phyloP scores from a whole-genome alignment of 148 eudicot species.

The Spergularia marina region DNA sequence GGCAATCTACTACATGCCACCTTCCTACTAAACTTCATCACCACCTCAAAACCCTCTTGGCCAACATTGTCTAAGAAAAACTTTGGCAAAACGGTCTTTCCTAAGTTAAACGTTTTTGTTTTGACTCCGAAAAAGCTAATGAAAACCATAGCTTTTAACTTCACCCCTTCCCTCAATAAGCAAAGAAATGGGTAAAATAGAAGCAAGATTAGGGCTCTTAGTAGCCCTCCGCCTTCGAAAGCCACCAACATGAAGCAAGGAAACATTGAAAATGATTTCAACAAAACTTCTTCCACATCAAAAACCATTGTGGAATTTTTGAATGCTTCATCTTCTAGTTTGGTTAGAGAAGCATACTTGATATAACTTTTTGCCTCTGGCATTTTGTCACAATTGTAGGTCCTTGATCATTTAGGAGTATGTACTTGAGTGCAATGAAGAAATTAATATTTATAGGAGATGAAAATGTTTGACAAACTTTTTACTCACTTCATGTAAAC shows the following conservation, averaged over 20 bases:
- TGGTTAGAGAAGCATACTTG: conserved; percentile 13
- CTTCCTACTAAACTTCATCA: conserved; percentile 26
- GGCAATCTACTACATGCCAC: conserved; percentile 35
- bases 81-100: conserved; percentile 37
- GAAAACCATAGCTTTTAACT: conserved; percentile 33
- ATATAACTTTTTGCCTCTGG: conserved; percentile 12
- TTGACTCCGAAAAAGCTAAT: conserved; percentile 33
- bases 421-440: conserved; percentile 6
- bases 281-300: conserved; percentile 25
- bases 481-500: no score
- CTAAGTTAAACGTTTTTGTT: conserved; percentile 17
- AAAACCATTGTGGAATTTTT: conserved; percentile 26
- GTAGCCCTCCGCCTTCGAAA: conserved; percentile 33
- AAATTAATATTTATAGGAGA: no score
- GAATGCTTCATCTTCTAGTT: conserved; percentile 5
- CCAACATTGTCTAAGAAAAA: conserved; percentile 38
- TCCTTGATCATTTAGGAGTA: neutral
- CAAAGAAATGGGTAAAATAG: conserved; percentile 29
- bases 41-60: conserved; percentile 31
- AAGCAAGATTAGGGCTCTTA: conserved; percentile 36
- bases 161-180: conserved; percentile 19
- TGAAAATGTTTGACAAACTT: no score
- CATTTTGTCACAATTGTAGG: neutral
- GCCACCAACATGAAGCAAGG: conserved; percentile 44
- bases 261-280: conserved; percentile 30